Evolutionary conservation across 2,329 filamentous ascomycete genomes (phyloP).

Genomic region (Trichoderma sp.): DNA sequence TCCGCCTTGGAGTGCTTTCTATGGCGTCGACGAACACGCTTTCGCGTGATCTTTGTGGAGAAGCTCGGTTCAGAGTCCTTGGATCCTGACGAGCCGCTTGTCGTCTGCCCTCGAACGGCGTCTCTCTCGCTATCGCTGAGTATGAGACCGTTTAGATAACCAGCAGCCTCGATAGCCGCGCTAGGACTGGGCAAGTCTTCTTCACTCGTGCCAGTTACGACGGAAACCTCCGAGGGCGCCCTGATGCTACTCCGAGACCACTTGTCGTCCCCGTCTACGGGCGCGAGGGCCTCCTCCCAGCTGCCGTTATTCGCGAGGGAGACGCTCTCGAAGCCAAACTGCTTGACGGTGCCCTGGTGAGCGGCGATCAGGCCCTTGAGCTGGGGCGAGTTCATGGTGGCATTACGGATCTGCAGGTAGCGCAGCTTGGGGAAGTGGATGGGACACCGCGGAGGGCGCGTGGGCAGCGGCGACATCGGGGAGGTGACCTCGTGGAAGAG

Average conservation of each 20-base stretch:
- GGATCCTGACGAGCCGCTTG: constrained; percentile 41
- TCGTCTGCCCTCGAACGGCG: constrained; percentile 37
- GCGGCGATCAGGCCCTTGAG: constrained; percentile 67
- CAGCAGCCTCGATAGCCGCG: constrained; percentile 57
- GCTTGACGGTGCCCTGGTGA: constrained; percentile 69
- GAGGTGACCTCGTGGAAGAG: constrained; percentile 66
- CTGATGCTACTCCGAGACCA: constrained; percentile 41
- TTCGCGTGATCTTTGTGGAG: constrained; percentile 55
- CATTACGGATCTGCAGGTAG: constrained; percentile 72
- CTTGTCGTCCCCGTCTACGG: constrained; percentile 55
- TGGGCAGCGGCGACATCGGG: constrained; percentile 64
- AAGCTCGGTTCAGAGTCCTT: constrained; percentile 42
- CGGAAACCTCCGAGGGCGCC: constrained; percentile 39
- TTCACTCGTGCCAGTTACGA: constrained; percentile 40
- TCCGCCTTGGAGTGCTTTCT: constrained; percentile 43
- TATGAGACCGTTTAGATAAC: constrained; percentile 46
- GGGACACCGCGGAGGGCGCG: constrained; percentile 53
- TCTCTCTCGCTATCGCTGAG: constrained; percentile 42
- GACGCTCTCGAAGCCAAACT: constrained; percentile 81
- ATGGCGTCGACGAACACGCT: constrained; percentile 42
- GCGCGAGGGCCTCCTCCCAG: constrained; percentile 82
- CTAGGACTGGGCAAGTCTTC: constrained; percentile 52
- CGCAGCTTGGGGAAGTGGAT: constrained; percentile 69
- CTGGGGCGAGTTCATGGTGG: constrained; percentile 70
- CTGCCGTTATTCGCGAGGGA: constrained; percentile 66